phyloP scores from a whole-genome alignment of 2,329 filamentous ascomycete species.

The Fusarium sp. region DNA sequence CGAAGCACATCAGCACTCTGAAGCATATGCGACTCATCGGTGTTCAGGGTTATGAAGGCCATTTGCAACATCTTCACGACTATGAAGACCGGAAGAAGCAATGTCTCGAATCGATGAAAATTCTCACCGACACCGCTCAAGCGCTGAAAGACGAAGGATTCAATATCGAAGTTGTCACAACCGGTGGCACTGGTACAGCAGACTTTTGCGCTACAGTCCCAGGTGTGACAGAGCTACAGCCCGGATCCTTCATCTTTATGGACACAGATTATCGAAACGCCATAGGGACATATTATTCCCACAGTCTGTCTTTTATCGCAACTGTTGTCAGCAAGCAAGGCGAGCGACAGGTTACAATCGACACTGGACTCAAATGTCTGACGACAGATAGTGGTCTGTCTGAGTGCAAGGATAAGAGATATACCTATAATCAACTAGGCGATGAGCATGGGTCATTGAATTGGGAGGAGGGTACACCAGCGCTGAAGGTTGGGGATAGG shows the following conservation, averaged over 20 bases:
- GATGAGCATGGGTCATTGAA: slow-evolving; percentile 37
- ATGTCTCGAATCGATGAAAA: slow-evolving; percentile 33
- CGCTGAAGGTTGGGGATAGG: slow-evolving; percentile 24
- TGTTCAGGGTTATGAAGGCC: slow-evolving; percentile 38
- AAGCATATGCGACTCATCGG: slow-evolving; percentile 30
- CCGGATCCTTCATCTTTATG: slow-evolving; percentile 69
- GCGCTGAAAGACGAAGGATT: slow-evolving; percentile 2
- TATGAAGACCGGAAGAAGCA: slow-evolving; percentile 29
- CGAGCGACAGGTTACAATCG: slow-evolving; percentile 34
- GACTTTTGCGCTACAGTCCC: slow-evolving; percentile 66
- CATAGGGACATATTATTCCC: slow-evolving; percentile 61
- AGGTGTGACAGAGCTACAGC: slow-evolving; percentile 67
- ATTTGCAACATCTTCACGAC: slow-evolving; percentile 37
- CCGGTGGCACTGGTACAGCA: slow-evolving; percentile 37
- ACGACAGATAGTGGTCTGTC: slow-evolving; percentile 36
- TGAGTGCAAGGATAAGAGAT: slow-evolving; percentile 37
- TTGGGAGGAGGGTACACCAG: slow-evolving; percentile 23
- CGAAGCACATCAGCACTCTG: slow-evolving; percentile 13
- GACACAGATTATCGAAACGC: slow-evolving; percentile 69
- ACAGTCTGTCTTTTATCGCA: slow-evolving; percentile 52
- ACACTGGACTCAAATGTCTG: slow-evolving; percentile 33
- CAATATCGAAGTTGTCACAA: slow-evolving; percentile 29
- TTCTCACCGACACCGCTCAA: slow-evolving; percentile 20
- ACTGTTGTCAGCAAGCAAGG: slow-evolving; percentile 37
- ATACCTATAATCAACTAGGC: slow-evolving; percentile 10